Evolutionary conservation across 805 yeast species (phyloP), one percentile per base, ranked within the genome.

Genomic region (Yarrowia sp.): DNA sequence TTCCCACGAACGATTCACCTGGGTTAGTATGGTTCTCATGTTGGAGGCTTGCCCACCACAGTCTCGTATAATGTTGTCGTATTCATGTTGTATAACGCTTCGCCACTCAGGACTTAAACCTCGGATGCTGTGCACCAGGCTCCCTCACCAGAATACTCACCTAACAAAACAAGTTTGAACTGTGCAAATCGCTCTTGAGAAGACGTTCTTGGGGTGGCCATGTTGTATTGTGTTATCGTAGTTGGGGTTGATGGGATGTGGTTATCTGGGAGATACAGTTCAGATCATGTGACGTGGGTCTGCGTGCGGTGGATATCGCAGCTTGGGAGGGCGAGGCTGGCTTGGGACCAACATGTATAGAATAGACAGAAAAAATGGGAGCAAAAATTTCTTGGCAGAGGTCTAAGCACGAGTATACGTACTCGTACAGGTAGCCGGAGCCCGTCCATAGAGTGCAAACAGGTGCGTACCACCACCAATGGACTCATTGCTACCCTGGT

Each of bases 1-100:
- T 89, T 28, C 96, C 96, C 18, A 89, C 96, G 1, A 95, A 90
- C 10, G 92, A 87, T 74, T 89, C 96, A 22, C 81, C 77, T 73
- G 62, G 15, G 50, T 55, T 43, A 55, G 53, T 17, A 15, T n/a
- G n/a, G n/a, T n/a, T n/a, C n/a, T n/a, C n/a, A n/a, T n/a, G n/a
- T n/a, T n/a, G n/a, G n/a, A n/a, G n/a, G n/a, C n/a, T n/a, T n/a
- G n/a, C n/a, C n/a, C n/a, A n/a, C n/a, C n/a, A n/a, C n/a, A n/a
- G n/a, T n/a, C n/a, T n/a, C n/a, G n/a, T n/a, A n/a, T n/a, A n/a
- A n/a, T n/a, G n/a, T n/a, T n/a, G n/a, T n/a, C n/a, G n/a, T n/a
- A n/a, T n/a, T n/a, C n/a, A n/a, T n/a, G n/a, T n/a, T n/a, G n/a
- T n/a, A n/a, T n/a, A n/a, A n/a, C n/a, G n/a, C n/a, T n/a, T n/a